A percentile compares a stretch with the other conserved stretches of the same genome.
These are phyloP conservation scores for Komagataella populi DNA, from an alignment of 805 yeast species.

Conservation along the genomic window DNA sequence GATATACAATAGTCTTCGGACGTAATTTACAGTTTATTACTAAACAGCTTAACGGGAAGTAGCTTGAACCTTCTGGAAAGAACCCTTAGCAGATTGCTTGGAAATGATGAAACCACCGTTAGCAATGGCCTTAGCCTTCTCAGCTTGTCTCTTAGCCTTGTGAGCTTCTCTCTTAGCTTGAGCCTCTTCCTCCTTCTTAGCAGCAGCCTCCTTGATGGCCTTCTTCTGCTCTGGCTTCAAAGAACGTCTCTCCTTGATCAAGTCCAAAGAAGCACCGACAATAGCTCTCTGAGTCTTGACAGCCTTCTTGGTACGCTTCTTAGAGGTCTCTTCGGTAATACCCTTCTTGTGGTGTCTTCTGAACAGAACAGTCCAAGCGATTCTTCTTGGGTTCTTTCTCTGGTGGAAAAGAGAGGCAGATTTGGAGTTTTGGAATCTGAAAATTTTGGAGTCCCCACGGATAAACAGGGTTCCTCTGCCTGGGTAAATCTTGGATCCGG, in stretches of 20 bases:
- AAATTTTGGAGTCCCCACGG: conserved; percentile 99
- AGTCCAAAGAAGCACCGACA: conserved; percentile 98
- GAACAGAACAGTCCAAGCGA: conserved; percentile 98
- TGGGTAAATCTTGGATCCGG: conserved; percentile 99
- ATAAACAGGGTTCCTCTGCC: conserved; percentile 99
- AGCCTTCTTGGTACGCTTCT: conserved; percentile 94
- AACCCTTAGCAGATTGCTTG: conserved; percentile 94
- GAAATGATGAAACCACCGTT: conserved; percentile 67
- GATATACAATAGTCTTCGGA: not conserved
- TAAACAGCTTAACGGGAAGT: conserved; percentile 69
- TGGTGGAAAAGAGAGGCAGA: conserved; percentile 96
- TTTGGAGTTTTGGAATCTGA: conserved; percentile 98
- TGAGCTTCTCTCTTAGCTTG: conserved; percentile 62
- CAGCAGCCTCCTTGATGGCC: conserved; percentile 91
- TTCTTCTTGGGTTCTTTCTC: conserved; percentile 99
- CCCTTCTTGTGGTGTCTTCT: conserved; percentile 99
- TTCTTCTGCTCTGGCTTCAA: conserved; percentile 95
- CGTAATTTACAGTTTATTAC: not conserved
- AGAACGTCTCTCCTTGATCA: conserved; percentile 95
- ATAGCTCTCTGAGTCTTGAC: conserved; percentile 98
- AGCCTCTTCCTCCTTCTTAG: conserved; percentile 61
- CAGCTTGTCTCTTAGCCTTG: conserved; percentile 93
- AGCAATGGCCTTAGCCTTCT: conserved; percentile 73
- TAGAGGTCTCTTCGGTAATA: conserved; percentile 94
- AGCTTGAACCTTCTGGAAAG: conserved; percentile 93